These are phyloP conservation scores for Heritiera littoralis DNA, from an alignment of 345 rosid genomes.

Conservation along the genomic window DNA sequence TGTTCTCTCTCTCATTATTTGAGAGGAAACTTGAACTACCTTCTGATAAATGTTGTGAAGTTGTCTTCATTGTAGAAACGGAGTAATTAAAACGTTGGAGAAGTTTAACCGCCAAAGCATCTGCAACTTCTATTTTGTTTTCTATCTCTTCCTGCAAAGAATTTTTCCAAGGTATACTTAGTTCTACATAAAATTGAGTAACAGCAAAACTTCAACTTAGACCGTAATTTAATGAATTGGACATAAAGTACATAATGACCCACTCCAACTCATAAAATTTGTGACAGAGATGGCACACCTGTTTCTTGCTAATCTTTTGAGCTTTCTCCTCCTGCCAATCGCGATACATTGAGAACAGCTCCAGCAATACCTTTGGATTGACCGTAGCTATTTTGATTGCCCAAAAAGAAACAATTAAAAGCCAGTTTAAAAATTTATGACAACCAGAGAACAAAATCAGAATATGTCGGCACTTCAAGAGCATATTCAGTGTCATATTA, in stretches of 20 bases:
- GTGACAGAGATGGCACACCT: conserved; percentile 41
- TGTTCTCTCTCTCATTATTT: background rate
- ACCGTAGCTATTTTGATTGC: background rate
- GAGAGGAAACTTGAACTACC: conserved; percentile 39
- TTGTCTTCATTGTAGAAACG: conserved; percentile 67
- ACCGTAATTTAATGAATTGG: conserved; percentile 11
- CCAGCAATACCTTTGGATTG: too few species aligned
- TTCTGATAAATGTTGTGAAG: conserved; percentile 76
- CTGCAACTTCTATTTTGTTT: conserved; percentile 37
- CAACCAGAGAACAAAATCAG: background rate
- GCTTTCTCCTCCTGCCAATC: conserved; percentile 70
- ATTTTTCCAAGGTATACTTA: conserved; percentile 2
- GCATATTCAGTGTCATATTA: background rate
- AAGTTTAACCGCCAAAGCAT: conserved; percentile 87
- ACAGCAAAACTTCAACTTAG: conserved; percentile 2
- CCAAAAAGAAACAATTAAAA: conserved; percentile 14
- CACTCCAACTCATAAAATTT: background rate
- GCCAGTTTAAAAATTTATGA: background rate
- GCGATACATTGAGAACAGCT: conserved; percentile 37
- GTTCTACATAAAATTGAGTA: background rate
- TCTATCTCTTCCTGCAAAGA: conserved; percentile 75
- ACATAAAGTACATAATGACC: background rate
- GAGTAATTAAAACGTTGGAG: conserved; percentile 74
- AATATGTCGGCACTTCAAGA: background rate
- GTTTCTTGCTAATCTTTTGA: conserved; percentile 54